Evolutionary conservation across 805 yeast genomes (phyloP).

Genomic region (Barnettozyma sucrosica): DNA sequence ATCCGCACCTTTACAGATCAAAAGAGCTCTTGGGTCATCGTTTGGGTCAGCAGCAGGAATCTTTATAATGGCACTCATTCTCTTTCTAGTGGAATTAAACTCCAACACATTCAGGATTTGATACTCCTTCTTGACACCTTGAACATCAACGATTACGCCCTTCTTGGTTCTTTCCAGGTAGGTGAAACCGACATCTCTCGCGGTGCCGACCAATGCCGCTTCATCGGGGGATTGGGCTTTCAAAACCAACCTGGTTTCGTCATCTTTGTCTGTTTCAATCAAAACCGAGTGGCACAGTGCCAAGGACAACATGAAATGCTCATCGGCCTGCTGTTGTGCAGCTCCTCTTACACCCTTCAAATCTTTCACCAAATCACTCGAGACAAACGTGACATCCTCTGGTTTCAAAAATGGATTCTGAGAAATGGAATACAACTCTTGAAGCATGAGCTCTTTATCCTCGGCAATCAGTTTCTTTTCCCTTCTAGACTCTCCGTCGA

Average conservation of each 20-base stretch:
- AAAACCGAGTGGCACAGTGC: constrained; percentile 78
- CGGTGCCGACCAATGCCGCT: constrained; percentile 79
- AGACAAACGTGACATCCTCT: constrained; percentile 64
- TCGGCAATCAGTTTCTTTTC: constrained; percentile 49
- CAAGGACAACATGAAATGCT: constrained; percentile 70
- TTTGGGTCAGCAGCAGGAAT: constrained; percentile 44
- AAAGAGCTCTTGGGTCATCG: constrained; percentile 51
- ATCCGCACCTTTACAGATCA: constrained; percentile 84
- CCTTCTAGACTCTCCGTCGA: constrained; percentile 48
- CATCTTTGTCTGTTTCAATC: constrained; percentile 57
- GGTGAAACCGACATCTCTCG: constrained; percentile 69
- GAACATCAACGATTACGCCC: constrained; percentile 61
- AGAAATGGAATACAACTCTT: constrained; percentile 33
- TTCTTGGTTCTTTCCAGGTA: constrained; percentile 61
- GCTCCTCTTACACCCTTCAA: constrained; percentile 45
- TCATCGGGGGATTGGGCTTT: constrained; percentile 87
- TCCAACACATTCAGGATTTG: constrained; percentile 67
- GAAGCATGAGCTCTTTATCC: constrained; percentile 58
- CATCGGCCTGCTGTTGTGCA: constrained; percentile 51
- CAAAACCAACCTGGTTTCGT: constrained; percentile 48
- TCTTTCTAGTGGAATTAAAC: constrained; percentile 78
- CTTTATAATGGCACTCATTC: constrained; percentile 80
- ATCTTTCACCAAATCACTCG: constrained; percentile 61
- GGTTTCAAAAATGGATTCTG: constrained; percentile 39
- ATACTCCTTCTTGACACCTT: constrained; percentile 65